Percentiles rank a stretch among this genome's conserved stretches.
Conservation (phyloP, 1,284 basidiomycete genomes). For the Volvariella volvacea region DNA sequence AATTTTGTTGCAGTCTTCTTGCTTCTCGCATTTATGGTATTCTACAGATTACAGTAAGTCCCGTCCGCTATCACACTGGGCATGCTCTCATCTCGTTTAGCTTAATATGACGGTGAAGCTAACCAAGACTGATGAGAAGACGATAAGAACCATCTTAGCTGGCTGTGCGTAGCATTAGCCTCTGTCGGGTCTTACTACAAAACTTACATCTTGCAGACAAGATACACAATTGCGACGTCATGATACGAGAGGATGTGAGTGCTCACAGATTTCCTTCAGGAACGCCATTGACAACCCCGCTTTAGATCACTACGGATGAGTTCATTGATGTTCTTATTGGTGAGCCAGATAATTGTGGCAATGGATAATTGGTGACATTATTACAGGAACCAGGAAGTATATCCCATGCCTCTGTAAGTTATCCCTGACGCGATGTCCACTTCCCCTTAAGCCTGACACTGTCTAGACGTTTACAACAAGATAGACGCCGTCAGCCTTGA, state of each 20-base stretch:
- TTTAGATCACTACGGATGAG: slow-evolving; percentile 89
- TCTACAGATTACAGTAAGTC: neutral
- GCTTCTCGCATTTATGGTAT: neutral
- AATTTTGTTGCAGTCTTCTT: neutral
- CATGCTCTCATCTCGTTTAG: neutral
- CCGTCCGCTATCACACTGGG: slow-evolving; percentile 34
- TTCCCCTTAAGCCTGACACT: slow-evolving; percentile 6
- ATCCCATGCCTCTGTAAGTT: slow-evolving; percentile 79
- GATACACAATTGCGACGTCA: slow-evolving; percentile 92
- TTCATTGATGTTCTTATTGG: slow-evolving; percentile 97
- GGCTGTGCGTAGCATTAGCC: slow-evolving; percentile 48
- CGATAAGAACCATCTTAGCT: slow-evolving; percentile 86
- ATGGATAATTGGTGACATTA: too few species aligned
- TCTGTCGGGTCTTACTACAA: slow-evolving; percentile 4
- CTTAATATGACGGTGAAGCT: slow-evolving; percentile 88
- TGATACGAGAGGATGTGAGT: slow-evolving; percentile 92
- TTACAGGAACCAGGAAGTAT: slow-evolving; percentile 86
- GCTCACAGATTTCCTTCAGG: slow-evolving; percentile 6
- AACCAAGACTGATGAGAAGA: slow-evolving; percentile 93
- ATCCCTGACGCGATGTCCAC: neutral
- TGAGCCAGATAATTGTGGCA: slow-evolving; percentile 18
- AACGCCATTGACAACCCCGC: slow-evolving; percentile 3
- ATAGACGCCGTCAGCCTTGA: slow-evolving; percentile 89
- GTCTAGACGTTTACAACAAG: slow-evolving; percentile 89
- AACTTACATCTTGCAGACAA: slow-evolving; percentile 44